Evolutionary conservation across 306 rosid genomes (phyloP), one percentile per base, ranked within the genome.

Genomic region (Sechiopsis laciniata): DNA sequence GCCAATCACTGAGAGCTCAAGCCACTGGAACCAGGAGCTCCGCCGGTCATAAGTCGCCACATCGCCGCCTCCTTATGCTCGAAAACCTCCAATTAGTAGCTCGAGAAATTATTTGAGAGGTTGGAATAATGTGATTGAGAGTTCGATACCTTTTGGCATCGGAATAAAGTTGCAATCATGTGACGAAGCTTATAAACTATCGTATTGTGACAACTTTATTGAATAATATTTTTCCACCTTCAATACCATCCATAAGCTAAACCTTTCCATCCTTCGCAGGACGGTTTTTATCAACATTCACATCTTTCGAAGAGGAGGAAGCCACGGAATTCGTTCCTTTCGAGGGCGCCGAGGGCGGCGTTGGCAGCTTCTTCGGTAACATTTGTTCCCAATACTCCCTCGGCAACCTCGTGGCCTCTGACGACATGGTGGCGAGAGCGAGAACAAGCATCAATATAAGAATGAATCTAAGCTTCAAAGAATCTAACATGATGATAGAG

Each of bases 361-460:
- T 75, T 15, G 92, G 93, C 2, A 87, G 88, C 93, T 86, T 90
- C 93, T 93, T 93, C 0, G 96, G 98, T 78, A 93, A 82, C 98
- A 90, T 93, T 65, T 90, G 96, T 37, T 88, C 81, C 88, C 89
- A 93, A 21, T 50, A 80, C 50, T 60, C 75, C 71, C 74, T 84
- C 0, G 96, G 96, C 22, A 87, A 51, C 68, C 98, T 90, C 74
- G 96, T 78, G 7, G 91, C 90, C 68, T 90, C 86, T 42, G 91
- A 83, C 3, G 82, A 88, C 75, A 60, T 3, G 50, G 84, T 45
- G 73, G 81, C 73, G n/a, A 82, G 37, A 63, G 67, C 71, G 57
- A 87, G 64, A 62, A 90, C 79, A 53, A 66, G 5, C 0, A 80
- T 64, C 40, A 92, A 76, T 80, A 90, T 53, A 81, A 74, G 9